These are phyloP conservation scores for Stemphylium vesicarium DNA, from an alignment of 2,329 filamentous ascomycete genomes.

Conservation along the genomic window DNA sequence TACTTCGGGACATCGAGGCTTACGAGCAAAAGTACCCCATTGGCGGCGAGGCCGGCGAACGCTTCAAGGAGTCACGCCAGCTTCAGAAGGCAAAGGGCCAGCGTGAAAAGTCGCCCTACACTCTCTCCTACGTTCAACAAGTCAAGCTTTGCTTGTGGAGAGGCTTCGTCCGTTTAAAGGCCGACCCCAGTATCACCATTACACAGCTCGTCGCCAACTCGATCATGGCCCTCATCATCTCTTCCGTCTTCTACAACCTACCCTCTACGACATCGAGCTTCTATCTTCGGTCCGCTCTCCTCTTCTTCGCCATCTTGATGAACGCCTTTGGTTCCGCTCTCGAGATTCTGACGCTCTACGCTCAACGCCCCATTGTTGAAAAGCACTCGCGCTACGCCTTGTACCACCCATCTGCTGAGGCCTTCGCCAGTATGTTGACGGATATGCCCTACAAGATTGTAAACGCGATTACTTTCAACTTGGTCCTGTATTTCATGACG, in stretches of 20 bases:
- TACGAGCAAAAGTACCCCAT: slow-evolving; percentile 56
- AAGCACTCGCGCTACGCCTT: slow-evolving; percentile 87
- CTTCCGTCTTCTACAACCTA: slow-evolving; percentile 82
- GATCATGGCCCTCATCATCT: slow-evolving; percentile 76
- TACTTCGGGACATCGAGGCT: slow-evolving; percentile 54
- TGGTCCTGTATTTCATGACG: slow-evolving; percentile 86
- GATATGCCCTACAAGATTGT: slow-evolving; percentile 83
- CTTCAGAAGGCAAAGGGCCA: slow-evolving; percentile 55
- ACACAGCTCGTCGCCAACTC: slow-evolving; percentile 74
- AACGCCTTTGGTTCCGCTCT: slow-evolving; percentile 83
- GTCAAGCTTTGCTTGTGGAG: slow-evolving; percentile 79
- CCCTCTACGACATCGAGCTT: slow-evolving; percentile 71
- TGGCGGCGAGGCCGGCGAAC: slow-evolving; percentile 53
- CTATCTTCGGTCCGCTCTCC: slow-evolving; percentile 76
- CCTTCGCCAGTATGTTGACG: slow-evolving; percentile 82
- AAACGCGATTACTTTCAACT: slow-evolving; percentile 79
- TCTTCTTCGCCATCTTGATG: slow-evolving; percentile 88
- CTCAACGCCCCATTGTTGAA: slow-evolving; percentile 89
- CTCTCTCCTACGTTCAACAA: slow-evolving; percentile 78
- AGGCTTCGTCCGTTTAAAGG: slow-evolving; percentile 76
- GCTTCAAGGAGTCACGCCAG: slow-evolving; percentile 55
- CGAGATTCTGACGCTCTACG: slow-evolving; percentile 85
- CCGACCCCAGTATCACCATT: slow-evolving; percentile 77
- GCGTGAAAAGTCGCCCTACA: slow-evolving; percentile 78
- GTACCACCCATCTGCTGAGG: slow-evolving; percentile 88